These are phyloP conservation scores for Cornus kousa DNA, from an alignment of 148 eudicot species.

Conservation along the genomic window DNA sequence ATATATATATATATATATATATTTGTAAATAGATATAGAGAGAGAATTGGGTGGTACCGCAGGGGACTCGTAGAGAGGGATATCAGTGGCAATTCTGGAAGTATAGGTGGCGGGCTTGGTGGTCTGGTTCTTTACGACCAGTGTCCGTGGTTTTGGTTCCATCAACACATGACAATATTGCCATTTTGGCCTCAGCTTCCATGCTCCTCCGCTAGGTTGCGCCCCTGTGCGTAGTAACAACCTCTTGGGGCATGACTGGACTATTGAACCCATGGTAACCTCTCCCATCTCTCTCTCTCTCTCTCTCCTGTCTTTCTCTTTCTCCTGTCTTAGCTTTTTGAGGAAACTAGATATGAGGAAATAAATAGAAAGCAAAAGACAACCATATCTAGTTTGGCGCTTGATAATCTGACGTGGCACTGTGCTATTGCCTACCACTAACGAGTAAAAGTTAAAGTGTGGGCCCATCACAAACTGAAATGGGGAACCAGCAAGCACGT, in stretches of 20 bases:
- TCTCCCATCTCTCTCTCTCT: not conserved
- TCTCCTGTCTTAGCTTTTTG: not conserved
- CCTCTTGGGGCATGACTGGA: not conserved
- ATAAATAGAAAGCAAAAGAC: not conserved
- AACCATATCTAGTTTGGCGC: constrained; percentile 18
- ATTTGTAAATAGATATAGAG: not conserved
- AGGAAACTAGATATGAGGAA: not conserved
- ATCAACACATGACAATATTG: not conserved
- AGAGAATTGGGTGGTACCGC: constrained; percentile 33
- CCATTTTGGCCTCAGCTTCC: not conserved
- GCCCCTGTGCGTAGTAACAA: not conserved
- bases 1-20: not conserved
- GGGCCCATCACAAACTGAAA: not conserved
- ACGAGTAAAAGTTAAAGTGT: not conserved
- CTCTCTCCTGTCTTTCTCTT: not conserved
- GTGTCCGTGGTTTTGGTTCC: not conserved
- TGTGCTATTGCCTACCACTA: constrained; percentile 1
- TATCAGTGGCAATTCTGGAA: constrained; percentile 63
- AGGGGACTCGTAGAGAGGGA: constrained; percentile 69
- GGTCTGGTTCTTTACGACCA: constrained; percentile 26
- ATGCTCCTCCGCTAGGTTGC: not conserved
- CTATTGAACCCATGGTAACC: not conserved
- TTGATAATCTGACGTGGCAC: constrained; percentile 9
- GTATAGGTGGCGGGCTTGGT: constrained; percentile 60
- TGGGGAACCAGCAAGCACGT: not conserved